Evolutionary conservation across 371 early-diverging fungal genomes (phyloP).

Genomic region (Spraguea lophii): DNA sequence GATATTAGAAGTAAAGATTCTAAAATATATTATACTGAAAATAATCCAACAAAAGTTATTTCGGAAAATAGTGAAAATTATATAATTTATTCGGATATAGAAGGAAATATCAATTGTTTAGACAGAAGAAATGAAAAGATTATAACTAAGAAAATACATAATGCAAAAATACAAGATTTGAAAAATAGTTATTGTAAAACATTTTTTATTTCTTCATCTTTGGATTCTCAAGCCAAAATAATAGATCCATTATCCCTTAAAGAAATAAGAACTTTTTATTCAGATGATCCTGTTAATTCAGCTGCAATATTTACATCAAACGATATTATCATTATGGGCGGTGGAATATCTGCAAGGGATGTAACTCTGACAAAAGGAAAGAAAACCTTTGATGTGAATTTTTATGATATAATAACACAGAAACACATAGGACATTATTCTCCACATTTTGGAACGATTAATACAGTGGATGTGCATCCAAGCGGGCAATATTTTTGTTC

Average conservation of each 20-base stretch:
- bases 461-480: conserved; percentile 41
- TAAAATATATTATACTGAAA: conserved; percentile 3
- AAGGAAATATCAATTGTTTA: conserved; percentile 30
- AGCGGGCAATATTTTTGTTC: conserved; percentile 13
- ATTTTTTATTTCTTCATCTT: conserved; percentile 41
- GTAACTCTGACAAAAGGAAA: conserved; percentile 44
- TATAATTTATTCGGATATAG: conserved; percentile 27
- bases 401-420: conserved; percentile 42
- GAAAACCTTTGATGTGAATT: conserved; percentile 38
- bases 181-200: conserved; percentile 34
- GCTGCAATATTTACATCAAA: conserved; percentile 40
- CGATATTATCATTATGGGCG: conserved; percentile 37
- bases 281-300: conserved; percentile 44
- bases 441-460: conserved; percentile 46
- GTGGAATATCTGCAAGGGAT: conserved; percentile 45
- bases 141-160: conserved; percentile 19
- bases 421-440: conserved; percentile 41
- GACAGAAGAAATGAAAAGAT: conserved; percentile 30
- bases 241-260: conserved; percentile 27
- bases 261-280: conserved; percentile 29
- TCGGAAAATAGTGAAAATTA: conserved; percentile 9
- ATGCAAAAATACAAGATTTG: conserved; percentile 35
- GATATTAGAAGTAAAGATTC: conserved; percentile 22
- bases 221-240: conserved; percentile 40
- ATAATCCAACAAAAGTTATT: conserved; percentile 13